Evolutionary conservation across 352 stramenopile species (phyloP).

Genomic region (Globisporangium splendens): DNA sequence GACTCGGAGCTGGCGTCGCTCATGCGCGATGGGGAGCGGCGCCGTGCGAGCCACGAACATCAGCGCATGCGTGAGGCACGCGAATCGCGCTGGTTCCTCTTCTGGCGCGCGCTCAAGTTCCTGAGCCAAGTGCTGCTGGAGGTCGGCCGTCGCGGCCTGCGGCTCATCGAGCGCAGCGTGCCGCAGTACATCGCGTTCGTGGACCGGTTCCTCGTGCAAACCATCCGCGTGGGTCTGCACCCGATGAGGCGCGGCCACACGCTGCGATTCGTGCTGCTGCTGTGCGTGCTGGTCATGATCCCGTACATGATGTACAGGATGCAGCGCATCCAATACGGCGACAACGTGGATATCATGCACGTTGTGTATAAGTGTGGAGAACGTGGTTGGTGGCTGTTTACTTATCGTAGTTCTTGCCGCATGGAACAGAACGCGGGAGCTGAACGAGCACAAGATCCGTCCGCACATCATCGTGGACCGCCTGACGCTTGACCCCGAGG

Average conservation of each 20-base stretch:
- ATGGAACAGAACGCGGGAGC: conserved; percentile 26
- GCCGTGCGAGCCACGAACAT: conserved; percentile 20
- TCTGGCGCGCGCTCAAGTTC: conserved; percentile 38
- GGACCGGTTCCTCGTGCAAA: conserved; percentile 45
- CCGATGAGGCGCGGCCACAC: conserved; percentile 31
- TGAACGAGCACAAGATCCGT: conserved; percentile 55
- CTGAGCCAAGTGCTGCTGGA: conserved; percentile 48
- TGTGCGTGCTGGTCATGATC: conserved; percentile 34
- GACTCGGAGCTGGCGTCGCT: conserved; percentile 34
- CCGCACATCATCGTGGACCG: conserved; percentile 63
- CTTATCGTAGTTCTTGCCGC: not conserved
- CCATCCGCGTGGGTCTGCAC: conserved; percentile 35
- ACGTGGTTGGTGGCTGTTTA: not conserved
- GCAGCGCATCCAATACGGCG: conserved; percentile 22
- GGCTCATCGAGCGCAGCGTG: conserved; percentile 42
- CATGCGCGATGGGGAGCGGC: conserved; percentile 34
- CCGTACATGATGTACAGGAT: conserved; percentile 46
- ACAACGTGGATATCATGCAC: conserved; percentile 10
- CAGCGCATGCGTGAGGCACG: conserved; percentile 9
- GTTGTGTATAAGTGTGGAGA: not conserved
- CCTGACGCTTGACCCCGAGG: conserved; percentile 11
- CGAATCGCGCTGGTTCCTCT: conserved; percentile 34
- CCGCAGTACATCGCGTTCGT: conserved; percentile 45
- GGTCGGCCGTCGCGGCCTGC: conserved; percentile 35
- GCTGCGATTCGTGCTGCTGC: conserved; percentile 35